These are phyloP conservation scores for Paradendryphiella salina DNA, from an alignment of 2,329 filamentous ascomycete species.

Conservation along the genomic window DNA sequence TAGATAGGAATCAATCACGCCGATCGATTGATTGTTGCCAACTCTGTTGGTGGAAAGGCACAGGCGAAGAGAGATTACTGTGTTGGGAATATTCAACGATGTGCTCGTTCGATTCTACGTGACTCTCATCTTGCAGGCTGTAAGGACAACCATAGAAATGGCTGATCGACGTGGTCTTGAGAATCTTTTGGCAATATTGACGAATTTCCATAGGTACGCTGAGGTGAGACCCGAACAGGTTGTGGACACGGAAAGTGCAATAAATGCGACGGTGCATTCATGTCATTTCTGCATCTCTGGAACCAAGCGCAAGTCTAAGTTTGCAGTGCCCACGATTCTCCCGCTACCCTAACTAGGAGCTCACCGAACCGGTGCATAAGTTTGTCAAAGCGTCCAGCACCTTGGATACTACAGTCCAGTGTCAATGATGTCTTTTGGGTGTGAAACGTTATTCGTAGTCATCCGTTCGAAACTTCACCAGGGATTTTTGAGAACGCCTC, in stretches of 20 bases:
- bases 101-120: background rate
- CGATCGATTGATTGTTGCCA: too few species aligned
- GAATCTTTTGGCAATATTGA: too few species aligned
- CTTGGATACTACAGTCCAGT: background rate
- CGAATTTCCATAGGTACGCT: too few species aligned
- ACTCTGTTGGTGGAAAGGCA: too few species aligned
- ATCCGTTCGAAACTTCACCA: background rate
- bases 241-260: background rate
- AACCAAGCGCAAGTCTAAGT: background rate
- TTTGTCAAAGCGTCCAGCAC: background rate
- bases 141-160: background rate
- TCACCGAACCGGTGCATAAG: too few species aligned
- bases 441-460: background rate
- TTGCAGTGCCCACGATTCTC: background rate
- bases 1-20: too few species aligned
- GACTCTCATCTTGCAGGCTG: background rate
- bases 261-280: background rate
- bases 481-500: background rate
- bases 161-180: background rate
- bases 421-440: slow-evolving; percentile 1
- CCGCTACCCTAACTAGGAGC: background rate
- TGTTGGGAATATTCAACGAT: slow-evolving; percentile 1
- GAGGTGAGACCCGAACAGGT: background rate
- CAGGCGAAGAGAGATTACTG: background rate
- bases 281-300: background rate